Percentiles rank a stretch among this genome's conserved stretches.
Conservation (phyloP, 139 green algal genomes). For the Chlorella sp. region DNA sequence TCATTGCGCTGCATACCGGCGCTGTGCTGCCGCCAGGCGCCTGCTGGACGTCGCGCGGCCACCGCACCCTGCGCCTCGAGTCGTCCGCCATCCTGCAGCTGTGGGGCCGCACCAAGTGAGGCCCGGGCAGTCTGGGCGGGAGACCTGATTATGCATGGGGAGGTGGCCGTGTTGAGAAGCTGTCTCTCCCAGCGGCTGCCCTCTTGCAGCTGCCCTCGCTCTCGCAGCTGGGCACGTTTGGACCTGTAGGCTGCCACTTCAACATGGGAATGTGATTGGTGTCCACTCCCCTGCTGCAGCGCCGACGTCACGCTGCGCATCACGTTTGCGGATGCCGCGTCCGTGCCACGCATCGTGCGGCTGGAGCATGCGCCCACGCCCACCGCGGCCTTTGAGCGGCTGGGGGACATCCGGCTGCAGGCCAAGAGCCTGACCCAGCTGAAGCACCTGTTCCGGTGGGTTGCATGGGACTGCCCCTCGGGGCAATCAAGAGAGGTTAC, state of each 20-base stretch:
- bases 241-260: no score
- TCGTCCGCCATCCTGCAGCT: conserved; percentile 34
- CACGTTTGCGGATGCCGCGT: conserved; percentile 35
- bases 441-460: conserved; percentile 50
- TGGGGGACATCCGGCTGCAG: conserved; percentile 49
- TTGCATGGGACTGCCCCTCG: no score
- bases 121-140: no score
- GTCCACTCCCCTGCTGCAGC: background rate
- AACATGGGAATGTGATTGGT: no score
- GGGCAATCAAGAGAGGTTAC: no score
- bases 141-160: no score
- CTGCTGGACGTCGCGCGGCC: conserved; percentile 27
- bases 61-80: conserved; percentile 30
- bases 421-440: conserved; percentile 44
- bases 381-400: conserved; percentile 46
- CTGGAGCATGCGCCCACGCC: conserved; percentile 40
- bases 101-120: background rate
- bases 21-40: background rate
- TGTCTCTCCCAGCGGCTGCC: no score
- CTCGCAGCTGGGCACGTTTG: no score
- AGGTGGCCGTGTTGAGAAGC: no score
- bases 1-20: background rate
- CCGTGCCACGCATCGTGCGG: conserved; percentile 35
- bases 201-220: no score
- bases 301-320: conserved; percentile 51